A percentile compares a stretch with the other conserved stretches of the same genome.
phyloP scores from a whole-genome alignment of 2,329 filamentous ascomycete genomes.

The Zelopaecilomyces penicillatus region DNA sequence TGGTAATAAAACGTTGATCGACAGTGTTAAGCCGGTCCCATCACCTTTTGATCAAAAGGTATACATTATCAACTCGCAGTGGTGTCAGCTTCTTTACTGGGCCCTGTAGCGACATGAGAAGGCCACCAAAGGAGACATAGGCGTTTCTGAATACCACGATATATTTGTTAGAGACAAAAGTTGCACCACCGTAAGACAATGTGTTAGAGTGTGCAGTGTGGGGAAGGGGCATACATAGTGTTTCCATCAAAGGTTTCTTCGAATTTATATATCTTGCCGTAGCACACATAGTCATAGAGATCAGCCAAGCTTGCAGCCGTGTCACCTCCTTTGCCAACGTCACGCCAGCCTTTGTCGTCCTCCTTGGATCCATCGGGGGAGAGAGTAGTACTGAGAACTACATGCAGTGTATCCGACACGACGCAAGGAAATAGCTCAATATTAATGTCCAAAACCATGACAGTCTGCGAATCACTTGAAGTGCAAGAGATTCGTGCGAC shows the following conservation, averaged over 20 bases:
- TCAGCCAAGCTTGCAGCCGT: slow-evolving; percentile 60
- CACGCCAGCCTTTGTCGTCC: slow-evolving; percentile 73
- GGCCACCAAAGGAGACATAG: slow-evolving; percentile 86
- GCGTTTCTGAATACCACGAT: slow-evolving; percentile 57
- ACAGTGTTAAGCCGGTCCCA: no score
- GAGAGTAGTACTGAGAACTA: slow-evolving; percentile 78
- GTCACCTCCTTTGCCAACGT: slow-evolving; percentile 48
- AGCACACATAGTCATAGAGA: slow-evolving; percentile 79
- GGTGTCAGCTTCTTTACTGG: slow-evolving; percentile 94
- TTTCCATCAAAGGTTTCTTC: slow-evolving; percentile 72
- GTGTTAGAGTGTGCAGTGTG: neutral
- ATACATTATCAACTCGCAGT: slow-evolving; percentile 85
- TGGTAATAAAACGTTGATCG: no score
- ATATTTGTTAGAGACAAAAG: neutral
- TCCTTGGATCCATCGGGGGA: slow-evolving; percentile 78
- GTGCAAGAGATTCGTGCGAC: slow-evolving; percentile 77
- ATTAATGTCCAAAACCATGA: slow-evolving; percentile 87
- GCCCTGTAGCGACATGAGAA: slow-evolving; percentile 84
- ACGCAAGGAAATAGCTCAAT: slow-evolving; percentile 77
- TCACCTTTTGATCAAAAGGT: slow-evolving; percentile 80
- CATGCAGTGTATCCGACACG: slow-evolving; percentile 66
- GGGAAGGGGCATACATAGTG: slow-evolving; percentile 56
- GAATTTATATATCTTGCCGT: slow-evolving; percentile 83
- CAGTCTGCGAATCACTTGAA: slow-evolving; percentile 64
- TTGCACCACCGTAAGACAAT: neutral